Evolutionary conservation across 176 grass and related monocot species (phyloP), one percentile per base, ranked within the genome.

Genomic region (Aechmea fasciata): DNA sequence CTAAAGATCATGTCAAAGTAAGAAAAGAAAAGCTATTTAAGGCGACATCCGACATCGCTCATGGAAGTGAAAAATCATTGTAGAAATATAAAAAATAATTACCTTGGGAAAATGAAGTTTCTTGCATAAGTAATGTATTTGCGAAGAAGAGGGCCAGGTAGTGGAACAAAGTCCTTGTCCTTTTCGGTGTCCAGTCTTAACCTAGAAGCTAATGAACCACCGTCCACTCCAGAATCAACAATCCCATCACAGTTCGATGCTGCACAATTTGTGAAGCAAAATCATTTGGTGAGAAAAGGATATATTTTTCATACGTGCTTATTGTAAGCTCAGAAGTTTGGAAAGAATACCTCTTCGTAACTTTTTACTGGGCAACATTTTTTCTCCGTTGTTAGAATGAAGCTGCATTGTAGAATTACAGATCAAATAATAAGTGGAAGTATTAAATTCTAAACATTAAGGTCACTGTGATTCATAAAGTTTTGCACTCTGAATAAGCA

Each of bases 61-160:
- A 61, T n/a, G 55, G 15, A 61, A 61, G 9, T 61, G 7, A 2
- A 19, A 61, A 61, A 10, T 61, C n/a, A 61, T 61, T n/a, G 17
- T 61, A 19, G 15, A 22, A 61, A 65, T 11, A 25, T 53, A 29
- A 64, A 2, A n/a, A 51, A 50, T 80, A 57, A 50, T 83, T 89
- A 96, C 89, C 84, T 78, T 11, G 93, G 93, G 53, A 69, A 75
- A 50, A 92, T 67, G 8, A 85, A 78, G 63, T 50, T 85, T 78
- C 93, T 89, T 53, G 89, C 82, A 69, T 87, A 92, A 82, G 93
- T 80, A 80, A 97, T 87, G 78, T 97, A 92, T 73, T 92, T 97
- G 77, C 84, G 84, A 50, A 97, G 74, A 77, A 92, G 62, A 78
- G 78, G 68, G 51, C 69, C 76, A 71, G 77, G 47, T 76, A 97